Evolutionary conservation across 495 filamentous ascomycete species (phyloP), one percentile per base, ranked within the genome.

Genomic region (Immersiella caudata): DNA sequence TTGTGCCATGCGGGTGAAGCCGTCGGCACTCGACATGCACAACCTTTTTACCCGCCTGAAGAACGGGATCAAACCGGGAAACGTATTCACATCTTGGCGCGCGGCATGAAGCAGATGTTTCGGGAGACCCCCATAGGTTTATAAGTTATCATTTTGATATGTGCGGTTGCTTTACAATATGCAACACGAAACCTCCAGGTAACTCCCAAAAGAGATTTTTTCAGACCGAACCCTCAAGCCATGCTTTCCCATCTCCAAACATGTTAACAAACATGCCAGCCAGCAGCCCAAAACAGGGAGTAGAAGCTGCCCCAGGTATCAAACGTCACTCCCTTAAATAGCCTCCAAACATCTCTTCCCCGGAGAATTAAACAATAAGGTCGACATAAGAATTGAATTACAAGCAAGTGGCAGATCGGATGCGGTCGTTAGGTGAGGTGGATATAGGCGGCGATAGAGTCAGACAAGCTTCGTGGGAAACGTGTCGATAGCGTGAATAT

Each of bases 341-440:
- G 71, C 33, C 56, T 5, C 66, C 76, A 78, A 77, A 67, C 75
- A 67, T 67, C 63, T 54, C 71, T 18, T 33, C 60, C 50, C 68
- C 68, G 50, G 8, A 67, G 67, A 73, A 73, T 68, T 66, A 66
- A 70, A 70, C 58, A 70, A 66, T 70, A 73, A 64, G 49, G 62
- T 66, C 65, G 51, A 61, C 40, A 49, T 20, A 46, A 50, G 70
- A 71, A 71, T 26, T 35, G 66, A 71, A 71, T 60, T 66, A 68
- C 49, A 68, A 21, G 1, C 52, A 59, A 64, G 52, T 58, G 56
- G 67, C 58, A 64, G 60, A 36, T 71, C 67, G 64, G 67, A 67
- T 71, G 67, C 63, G 54, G 63, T 67, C 70, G 55, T 69, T 12
- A 67, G 61, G 68, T 46, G 40, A 18, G 40, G 40, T 18, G 40